Evolutionary conservation across 140 eudicot species (phyloP).

Genomic region (Oenanthe javanica): DNA sequence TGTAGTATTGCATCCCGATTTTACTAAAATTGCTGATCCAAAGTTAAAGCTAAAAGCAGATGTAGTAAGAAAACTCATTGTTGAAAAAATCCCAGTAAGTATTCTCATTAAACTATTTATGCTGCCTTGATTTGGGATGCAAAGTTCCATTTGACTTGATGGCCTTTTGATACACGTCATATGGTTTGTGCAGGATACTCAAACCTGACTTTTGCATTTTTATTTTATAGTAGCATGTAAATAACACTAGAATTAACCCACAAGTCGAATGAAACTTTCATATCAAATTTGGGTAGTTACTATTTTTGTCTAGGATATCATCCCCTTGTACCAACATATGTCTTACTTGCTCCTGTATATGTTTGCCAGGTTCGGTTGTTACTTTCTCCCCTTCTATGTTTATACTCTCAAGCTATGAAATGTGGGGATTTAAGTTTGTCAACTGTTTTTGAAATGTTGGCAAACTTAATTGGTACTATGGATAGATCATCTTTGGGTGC

Average conservation of each 20-base stretch:
- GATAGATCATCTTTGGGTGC: constrained; percentile 58
- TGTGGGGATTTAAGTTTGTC: constrained; percentile 66
- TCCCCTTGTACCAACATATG: background rate
- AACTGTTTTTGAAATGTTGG: constrained; percentile 64
- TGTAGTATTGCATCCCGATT: constrained; percentile 59
- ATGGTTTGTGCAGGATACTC: background rate
- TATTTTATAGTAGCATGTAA: background rate
- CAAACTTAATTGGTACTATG: constrained; percentile 54
- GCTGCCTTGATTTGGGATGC: background rate
- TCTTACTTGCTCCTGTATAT: background rate
- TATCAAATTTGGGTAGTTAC: background rate
- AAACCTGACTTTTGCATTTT: background rate
- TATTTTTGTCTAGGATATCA: background rate
- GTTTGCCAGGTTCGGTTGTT: constrained; percentile 62
- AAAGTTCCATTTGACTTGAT: constrained; percentile 1
- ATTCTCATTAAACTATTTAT: background rate
- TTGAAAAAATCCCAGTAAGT: constrained; percentile 76
- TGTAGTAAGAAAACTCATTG: constrained; percentile 51
- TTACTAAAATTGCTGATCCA: constrained; percentile 26
- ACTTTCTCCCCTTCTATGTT: constrained; percentile 56
- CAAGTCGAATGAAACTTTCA: background rate
- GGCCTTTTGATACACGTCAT: background rate
- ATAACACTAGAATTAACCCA: background rate
- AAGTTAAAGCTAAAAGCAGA: constrained; percentile 72
- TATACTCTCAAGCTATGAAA: constrained; percentile 53